Percentiles rank a stretch among this genome's conserved stretches.
Conservation (phyloP, 2,329 filamentous ascomycete genomes). For the Aplosporella prunicola region DNA sequence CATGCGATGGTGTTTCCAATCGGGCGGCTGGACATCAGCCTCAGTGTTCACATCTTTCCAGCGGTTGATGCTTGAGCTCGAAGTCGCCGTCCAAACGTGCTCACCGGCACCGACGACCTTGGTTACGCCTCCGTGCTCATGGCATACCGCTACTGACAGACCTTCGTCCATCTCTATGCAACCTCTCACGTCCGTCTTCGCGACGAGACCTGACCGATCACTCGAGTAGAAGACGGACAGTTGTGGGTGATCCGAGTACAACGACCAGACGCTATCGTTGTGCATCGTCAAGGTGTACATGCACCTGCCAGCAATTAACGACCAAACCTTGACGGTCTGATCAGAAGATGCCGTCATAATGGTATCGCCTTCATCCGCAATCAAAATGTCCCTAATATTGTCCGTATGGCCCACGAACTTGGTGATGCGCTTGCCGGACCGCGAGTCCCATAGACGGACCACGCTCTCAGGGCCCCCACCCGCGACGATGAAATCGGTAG, state of each 20-base stretch:
- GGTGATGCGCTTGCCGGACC: conserved; percentile 79
- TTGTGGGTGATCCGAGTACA: conserved; percentile 79
- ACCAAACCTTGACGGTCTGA: conserved; percentile 97
- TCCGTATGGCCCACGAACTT: conserved; percentile 96
- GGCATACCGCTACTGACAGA: conserved; percentile 77
- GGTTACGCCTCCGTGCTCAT: conserved; percentile 78
- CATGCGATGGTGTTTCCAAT: conserved; percentile 43
- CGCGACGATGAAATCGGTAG: conserved; percentile 70
- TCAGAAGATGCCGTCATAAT: conserved; percentile 93
- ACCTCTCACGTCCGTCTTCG: conserved; percentile 83
- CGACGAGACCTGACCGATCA: conserved; percentile 85
- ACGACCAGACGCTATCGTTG: conserved; percentile 93
- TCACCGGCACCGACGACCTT: conserved; percentile 56
- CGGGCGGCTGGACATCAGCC: conserved; percentile 52
- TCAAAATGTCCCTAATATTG: conserved; percentile 82
- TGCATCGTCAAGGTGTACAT: conserved; percentile 99
- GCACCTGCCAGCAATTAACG: conserved; percentile 85
- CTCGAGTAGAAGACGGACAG: conserved; percentile 89
- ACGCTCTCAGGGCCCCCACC: conserved; percentile 92
- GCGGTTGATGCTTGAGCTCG: conserved; percentile 82
- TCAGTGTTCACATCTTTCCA: conserved; percentile 82
- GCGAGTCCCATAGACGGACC: conserved; percentile 83
- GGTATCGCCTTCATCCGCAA: conserved; percentile 80
- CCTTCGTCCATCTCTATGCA: conserved; percentile 75
- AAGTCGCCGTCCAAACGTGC: conserved; percentile 83